Evolutionary conservation across 805 yeast genomes (phyloP), one percentile per base, ranked within the genome.

Genomic region (Wickerhamiella domercqiae): DNA sequence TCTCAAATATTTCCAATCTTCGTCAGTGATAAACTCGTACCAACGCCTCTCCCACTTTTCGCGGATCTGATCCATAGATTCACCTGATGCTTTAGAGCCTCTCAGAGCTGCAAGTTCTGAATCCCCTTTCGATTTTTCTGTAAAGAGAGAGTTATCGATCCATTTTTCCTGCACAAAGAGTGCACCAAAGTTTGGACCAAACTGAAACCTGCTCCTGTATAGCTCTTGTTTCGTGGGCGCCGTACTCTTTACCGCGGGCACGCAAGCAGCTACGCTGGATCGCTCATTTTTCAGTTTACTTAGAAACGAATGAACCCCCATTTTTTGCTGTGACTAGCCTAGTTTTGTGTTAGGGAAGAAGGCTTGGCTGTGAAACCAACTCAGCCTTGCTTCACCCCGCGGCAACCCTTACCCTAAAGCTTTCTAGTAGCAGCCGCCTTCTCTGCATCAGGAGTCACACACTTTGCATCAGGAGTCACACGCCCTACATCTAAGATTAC

Each of bases 161-260:
- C 81, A 86, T 48, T 73, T 75, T 52, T 86, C 96, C 33, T 73
- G 63, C 1, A 84, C 75, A 54, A 84, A 86, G 40, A 78, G 57
- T 0, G 84, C 68, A 0, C 97, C 97, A 29, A 86, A 60, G 55
- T 84, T 86, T 22, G 81, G 93, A 5, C 95, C 97, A 51, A 70
- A 74, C 51, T 81, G 80, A 47, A 60, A 55, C 24, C 66, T 47
- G 26, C 46, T 43, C 32, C 53, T 55, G 39, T 42, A 45, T 29
- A 61, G 47, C 36, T 55, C 56, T 32, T 50, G 42, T 21, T 44
- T 33, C 11, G 59, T 54, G 7, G 67, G 64, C 9, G 57, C 47
- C 14, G 40, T 36, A 15, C 59, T 61, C 16, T 47, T 42, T 7
- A 56, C 51, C 2, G 55, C 51, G 5, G 56, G 51, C 13, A 42